Percentiles rank a stretch among this genome's conserved stretches.
Evolutionary conservation across 2,329 filamentous ascomycete species (phyloP).

Genomic region (Aschersonia sp.): DNA sequence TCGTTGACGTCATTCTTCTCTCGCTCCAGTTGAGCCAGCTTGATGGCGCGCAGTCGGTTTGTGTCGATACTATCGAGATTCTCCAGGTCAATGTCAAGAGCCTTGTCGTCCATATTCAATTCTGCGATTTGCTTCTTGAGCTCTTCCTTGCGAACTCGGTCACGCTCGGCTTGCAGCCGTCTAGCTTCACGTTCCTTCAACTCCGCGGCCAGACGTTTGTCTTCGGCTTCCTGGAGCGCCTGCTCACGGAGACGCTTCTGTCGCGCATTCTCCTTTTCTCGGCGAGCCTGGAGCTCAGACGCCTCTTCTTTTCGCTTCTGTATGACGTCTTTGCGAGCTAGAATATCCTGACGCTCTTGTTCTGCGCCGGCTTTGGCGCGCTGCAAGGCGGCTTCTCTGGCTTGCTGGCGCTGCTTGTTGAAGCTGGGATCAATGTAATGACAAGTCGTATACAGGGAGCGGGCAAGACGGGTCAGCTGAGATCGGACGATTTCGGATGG

Average conservation of each 20-base stretch:
- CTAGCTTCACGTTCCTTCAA: constrained; percentile 81
- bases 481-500: constrained; percentile 95
- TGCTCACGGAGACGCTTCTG: constrained; percentile 78
- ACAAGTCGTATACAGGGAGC: constrained; percentile 82
- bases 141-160: constrained; percentile 83
- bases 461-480: constrained; percentile 82
- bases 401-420: constrained; percentile 66
- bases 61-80: constrained; percentile 79
- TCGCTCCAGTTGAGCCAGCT: constrained; percentile 88
- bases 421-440: constrained; percentile 90
- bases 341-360: constrained; percentile 73
- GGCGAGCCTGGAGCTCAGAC: constrained; percentile 74
- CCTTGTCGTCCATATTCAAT: constrained; percentile 75
- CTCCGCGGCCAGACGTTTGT: constrained; percentile 79
- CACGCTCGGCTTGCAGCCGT: constrained; percentile 73
- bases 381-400: constrained; percentile 65
- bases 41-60: constrained; percentile 83
- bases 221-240: constrained; percentile 79
- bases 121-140: constrained; percentile 86
- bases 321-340: constrained; percentile 80
- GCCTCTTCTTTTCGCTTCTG: constrained; percentile 95
- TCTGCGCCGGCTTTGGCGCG: constrained; percentile 81
- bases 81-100: constrained; percentile 58
- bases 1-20: constrained; percentile 96
- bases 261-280: constrained; percentile 84